Base-by-base conservation (phyloP, 768 basidiomycete species). In the Leccinum obscurum region DNA sequence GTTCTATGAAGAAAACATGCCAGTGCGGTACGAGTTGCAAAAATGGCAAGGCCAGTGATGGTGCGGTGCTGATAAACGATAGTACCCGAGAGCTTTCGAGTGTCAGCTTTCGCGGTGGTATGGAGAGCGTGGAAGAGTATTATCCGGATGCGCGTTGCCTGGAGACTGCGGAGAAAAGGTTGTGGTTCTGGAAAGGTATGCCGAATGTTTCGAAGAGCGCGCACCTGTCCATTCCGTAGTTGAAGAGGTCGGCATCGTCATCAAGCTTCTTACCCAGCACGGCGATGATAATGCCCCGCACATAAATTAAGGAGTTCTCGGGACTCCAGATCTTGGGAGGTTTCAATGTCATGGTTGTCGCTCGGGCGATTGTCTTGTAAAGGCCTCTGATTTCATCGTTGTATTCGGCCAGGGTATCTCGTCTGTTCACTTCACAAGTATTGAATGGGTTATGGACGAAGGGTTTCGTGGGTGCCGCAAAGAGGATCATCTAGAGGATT, bases 71-170 rank as follows among this genome's bases (percentile, higher is more conserved):
- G 62, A 58, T 77, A 77, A 2, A 81, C 73, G 51, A 80, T 70
- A 48, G 73, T 76, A 13, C 66, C 61, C 0, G 77, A 44, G 51
- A 67, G n/a, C 52, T 65, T 62, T 22, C 62, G 59, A 1, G 61
- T 66, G 32, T 71, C 66, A 6, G 62, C 14, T 20, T 64, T 54
- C 2, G 68, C 64, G 0, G 70, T 64, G 8, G 62, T 58, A n/a
- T 69, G 72, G 4, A 81, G 62, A 14, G 72, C 71, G 2, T 70
- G 71, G 10, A 80, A 61, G 20, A 82, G 64, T 20, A 73, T 67
- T 53, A 78, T 76, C 3, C 78, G 76, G 30, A 80, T 77, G 66
- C 74, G 77, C 0, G 77, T 79, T 20, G 75, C 76, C 62, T 77
- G 73, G 5, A 80, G 52, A 56, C 81, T 82, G 52, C 0, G 9